These are phyloP conservation scores for Clarireedia monteithiana DNA, from an alignment of 2,329 filamentous ascomycete genomes.

Conservation along the genomic window DNA sequence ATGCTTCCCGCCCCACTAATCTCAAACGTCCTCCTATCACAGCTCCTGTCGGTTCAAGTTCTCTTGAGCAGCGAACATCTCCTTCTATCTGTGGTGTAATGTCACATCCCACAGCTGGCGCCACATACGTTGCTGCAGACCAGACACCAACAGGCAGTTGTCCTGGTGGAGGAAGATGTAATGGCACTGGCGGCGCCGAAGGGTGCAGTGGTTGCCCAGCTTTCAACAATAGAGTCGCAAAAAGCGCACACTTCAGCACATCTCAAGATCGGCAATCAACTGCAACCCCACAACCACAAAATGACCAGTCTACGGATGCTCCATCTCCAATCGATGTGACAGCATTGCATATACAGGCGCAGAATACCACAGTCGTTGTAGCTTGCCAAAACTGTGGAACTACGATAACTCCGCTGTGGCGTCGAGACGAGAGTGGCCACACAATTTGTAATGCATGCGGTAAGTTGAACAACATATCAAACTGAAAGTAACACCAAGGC, in stretches of 20 bases:
- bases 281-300: conserved; percentile 19
- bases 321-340: conserved; percentile 42
- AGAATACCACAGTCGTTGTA: conserved; percentile 59
- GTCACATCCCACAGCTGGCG: conserved; percentile 35
- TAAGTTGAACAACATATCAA: conserved; percentile 40
- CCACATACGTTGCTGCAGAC: conserved; percentile 72
- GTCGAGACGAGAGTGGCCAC: conserved; percentile 86
- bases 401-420: conserved; percentile 93
- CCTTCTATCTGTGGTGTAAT: conserved; percentile 29
- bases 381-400: conserved; percentile 97
- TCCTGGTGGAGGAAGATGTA: conserved; percentile 88
- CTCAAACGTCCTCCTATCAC: conserved; percentile 66
- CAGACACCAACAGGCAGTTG: conserved; percentile 77
- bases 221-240: conserved; percentile 93
- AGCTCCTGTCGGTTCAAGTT: conserved; percentile 18
- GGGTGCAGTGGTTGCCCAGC: conserved; percentile 94
- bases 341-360: conserved; percentile 36
- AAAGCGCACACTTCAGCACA: conserved; percentile 65
- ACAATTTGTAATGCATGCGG: conserved; percentile 98
- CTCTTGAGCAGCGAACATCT: conserved; percentile 23
- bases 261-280: conserved; percentile 25
- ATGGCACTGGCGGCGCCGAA: conserved; percentile 90
- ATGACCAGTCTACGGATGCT: conserved; percentile 25
- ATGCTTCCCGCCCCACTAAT: conserved; percentile 83
- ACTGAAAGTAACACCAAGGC: conserved; percentile 3